These are phyloP conservation scores for Septoria petroselini DNA, from an alignment of 2,329 filamentous ascomycete genomes.

Conservation along the genomic window DNA sequence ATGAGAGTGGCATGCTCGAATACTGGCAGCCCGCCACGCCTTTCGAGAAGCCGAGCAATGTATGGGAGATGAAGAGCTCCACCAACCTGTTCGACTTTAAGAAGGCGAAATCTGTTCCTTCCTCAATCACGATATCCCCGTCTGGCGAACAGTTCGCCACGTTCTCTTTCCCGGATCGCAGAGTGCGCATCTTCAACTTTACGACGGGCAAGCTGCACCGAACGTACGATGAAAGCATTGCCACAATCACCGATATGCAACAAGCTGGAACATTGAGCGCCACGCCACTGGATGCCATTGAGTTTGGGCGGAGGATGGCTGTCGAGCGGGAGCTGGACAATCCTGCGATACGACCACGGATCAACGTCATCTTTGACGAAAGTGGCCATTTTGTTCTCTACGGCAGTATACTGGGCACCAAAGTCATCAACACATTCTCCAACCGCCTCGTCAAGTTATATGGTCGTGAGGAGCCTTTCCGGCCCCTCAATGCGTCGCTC, in stretches of 20 bases:
- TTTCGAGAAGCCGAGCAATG: slow-evolving; percentile 86
- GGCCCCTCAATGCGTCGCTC: slow-evolving; percentile 75
- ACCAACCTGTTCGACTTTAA: slow-evolving; percentile 97
- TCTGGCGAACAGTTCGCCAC: slow-evolving; percentile 82
- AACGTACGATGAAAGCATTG: slow-evolving; percentile 91
- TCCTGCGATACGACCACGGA: slow-evolving; percentile 62
- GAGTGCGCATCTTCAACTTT: slow-evolving; percentile 92
- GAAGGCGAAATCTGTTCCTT: slow-evolving; percentile 80
- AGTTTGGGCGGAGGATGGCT: slow-evolving; percentile 84
- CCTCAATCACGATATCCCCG: slow-evolving; percentile 79
- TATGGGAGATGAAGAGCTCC: slow-evolving; percentile 89
- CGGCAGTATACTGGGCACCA: slow-evolving; percentile 85
- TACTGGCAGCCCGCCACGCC: slow-evolving; percentile 82
- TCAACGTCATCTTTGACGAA: slow-evolving; percentile 92
- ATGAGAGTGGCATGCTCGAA: slow-evolving; percentile 89
- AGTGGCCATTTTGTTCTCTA: slow-evolving; percentile 94
- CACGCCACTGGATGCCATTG: slow-evolving; percentile 79
- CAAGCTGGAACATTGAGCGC: slow-evolving; percentile 76
- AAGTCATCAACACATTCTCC: slow-evolving; percentile 93
- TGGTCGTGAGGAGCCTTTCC: slow-evolving; percentile 83
- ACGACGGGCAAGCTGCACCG: slow-evolving; percentile 80
- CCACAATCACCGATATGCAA: slow-evolving; percentile 89
- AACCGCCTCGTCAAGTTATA: slow-evolving; percentile 90
- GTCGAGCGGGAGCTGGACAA: slow-evolving; percentile 83
- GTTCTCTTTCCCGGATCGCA: slow-evolving; percentile 88